Percentiles rank a stretch among this genome's conserved stretches.
These are phyloP conservation scores for Beta macrorhiza DNA, from an alignment of 179 eudicot species.

Conservation along the genomic window DNA sequence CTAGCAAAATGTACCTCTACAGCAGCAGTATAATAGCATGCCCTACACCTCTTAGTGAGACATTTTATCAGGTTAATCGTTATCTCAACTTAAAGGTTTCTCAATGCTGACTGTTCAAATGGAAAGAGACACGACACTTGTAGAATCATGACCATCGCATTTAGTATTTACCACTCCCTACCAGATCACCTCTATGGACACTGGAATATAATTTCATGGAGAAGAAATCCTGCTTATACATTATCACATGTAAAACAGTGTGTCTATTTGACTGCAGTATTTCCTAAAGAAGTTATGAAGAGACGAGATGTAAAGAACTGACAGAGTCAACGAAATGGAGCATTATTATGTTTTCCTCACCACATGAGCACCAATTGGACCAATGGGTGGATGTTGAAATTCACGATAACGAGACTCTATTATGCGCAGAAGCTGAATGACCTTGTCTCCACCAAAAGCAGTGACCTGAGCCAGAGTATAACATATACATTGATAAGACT, in stretches of 20 bases:
- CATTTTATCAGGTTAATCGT: background rate
- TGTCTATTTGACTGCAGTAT: background rate
- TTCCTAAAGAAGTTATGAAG: background rate
- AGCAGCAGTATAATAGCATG: background rate
- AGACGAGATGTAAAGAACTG: background rate
- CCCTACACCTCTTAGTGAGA: background rate
- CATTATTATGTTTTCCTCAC: constrained; percentile 39
- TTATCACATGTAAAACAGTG: background rate
- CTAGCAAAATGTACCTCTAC: background rate
- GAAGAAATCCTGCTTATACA: background rate
- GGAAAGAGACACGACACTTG: background rate
- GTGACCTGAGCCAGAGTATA: constrained; percentile 54
- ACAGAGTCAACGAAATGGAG: background rate
- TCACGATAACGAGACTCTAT: constrained; percentile 67
- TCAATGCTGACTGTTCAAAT: background rate
- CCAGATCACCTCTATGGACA: background rate
- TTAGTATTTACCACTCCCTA: background rate
- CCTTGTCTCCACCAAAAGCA: constrained; percentile 84
- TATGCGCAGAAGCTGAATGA: constrained; percentile 59
- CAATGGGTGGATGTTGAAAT: constrained; percentile 84
- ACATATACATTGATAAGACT: background rate
- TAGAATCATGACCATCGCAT: background rate
- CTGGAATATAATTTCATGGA: background rate
- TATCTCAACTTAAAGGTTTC: too few relatives aligned
- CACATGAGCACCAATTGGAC: constrained; percentile 92